Evolutionary conservation across 2,329 filamentous ascomycete genomes (phyloP), one percentile per base, ranked within the genome.

Genomic region (Beauveria asiatica): DNA sequence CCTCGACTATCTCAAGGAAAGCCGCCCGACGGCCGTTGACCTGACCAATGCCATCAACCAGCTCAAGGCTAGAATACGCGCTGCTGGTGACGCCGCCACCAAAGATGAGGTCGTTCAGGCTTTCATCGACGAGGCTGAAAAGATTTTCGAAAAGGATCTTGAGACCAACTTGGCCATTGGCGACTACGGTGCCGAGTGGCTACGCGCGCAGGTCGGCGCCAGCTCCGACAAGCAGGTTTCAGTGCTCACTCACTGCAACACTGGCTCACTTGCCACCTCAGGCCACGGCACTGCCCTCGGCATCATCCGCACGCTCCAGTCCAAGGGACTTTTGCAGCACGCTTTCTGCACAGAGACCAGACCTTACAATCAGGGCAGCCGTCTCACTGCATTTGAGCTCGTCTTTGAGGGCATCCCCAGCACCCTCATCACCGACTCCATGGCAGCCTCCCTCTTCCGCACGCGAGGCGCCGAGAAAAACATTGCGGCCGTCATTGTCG

Each of bases 181-280:
- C 54, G 80, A 85, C 62, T 79, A 89, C 71, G 94, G 94, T 44
- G 90, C 92, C 0, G 80, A 86, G 64, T 99, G 94, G 90, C 86
- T 99, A 39, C 75, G 84, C 60, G 75, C 80, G 45, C 84, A 90
- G 69, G 77, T 74, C 21, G 71, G 74, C 65, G 73, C 80, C 70
- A 70, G 79, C 45, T 53, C 75, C 64, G 72, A 80, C 64, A 68
- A 79, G 70, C 65, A 72, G 59, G 67, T 96, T 52, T 90, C 90
- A n/a, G 87, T 99, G 48, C 76, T 99, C 65, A 99, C 94, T 11
- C 95, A 99, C 75, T 99, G 94, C 80, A 99, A 99, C 74, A 99
- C 94, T 23, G 94, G 94, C 30, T 97, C 93, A 21, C 85, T 99
- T 39, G 94, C 94, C 27, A 99, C 94, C 1, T 96, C 94, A 17